phyloP scores from a whole-genome alignment of 2,329 filamentous ascomycete species.

The Cyphellophora attinorum region DNA sequence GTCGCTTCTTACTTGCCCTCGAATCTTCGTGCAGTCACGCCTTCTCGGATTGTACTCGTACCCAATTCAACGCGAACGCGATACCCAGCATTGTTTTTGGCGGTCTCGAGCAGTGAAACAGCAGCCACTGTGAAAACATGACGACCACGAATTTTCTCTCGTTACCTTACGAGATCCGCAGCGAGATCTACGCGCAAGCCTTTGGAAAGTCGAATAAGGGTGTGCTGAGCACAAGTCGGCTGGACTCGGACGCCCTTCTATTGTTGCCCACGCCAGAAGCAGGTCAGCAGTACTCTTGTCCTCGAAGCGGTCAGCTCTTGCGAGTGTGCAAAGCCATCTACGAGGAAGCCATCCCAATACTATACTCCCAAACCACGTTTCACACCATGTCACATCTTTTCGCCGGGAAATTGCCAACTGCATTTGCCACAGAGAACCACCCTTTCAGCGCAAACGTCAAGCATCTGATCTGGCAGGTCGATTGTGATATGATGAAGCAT shows the following conservation, averaged over 20 bases:
- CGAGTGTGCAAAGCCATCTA: constrained; percentile 13
- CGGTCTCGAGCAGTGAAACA: too few relatives aligned
- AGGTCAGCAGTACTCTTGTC: constrained; percentile 2
- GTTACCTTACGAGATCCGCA: constrained; percentile 41
- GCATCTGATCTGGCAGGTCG: constrained; percentile 15
- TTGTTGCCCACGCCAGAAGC: constrained; percentile 9
- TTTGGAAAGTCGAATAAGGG: constrained; percentile 22
- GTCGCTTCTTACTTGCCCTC: too few relatives aligned
- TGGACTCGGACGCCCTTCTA: constrained; percentile 9
- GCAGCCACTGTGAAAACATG: too few relatives aligned
- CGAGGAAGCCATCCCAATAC: constrained; percentile 12
- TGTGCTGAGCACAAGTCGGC: constrained; percentile 7
- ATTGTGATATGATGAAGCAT: constrained; percentile 16
- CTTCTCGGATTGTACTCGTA: too few relatives aligned
- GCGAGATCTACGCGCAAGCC: constrained; percentile 37
- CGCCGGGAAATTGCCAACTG: constrained; percentile 13
- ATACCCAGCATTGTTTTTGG: too few relatives aligned
- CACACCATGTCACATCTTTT: constrained; percentile 10
- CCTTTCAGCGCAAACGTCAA: constrained; percentile 8
- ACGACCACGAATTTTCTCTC: constrained; percentile 31
- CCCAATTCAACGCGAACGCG: too few relatives aligned
- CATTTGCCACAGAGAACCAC: constrained; percentile 9
- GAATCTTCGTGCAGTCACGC: too few relatives aligned
- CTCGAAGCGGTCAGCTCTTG: constrained; percentile 13
- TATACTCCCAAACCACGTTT: constrained; percentile 16